Evolutionary conservation across 169 alveolate genomes (phyloP).

Genomic region (Plasmodium billcollinsi): DNA sequence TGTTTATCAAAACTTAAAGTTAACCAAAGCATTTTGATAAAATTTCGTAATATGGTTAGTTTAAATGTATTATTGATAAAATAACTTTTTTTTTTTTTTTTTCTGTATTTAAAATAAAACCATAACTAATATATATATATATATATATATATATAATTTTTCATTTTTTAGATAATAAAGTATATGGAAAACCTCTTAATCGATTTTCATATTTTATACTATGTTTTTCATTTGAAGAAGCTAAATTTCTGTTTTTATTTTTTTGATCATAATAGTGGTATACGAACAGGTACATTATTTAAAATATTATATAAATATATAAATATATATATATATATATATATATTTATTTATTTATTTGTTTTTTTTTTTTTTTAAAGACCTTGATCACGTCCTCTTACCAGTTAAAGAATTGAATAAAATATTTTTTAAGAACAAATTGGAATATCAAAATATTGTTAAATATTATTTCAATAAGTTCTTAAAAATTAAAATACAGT

Average conservation of each 20-base stretch:
- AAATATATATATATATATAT: not conserved
- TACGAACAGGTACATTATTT: slow-evolving; percentile 17
- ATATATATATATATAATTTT: not conserved
- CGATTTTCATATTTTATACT: slow-evolving; percentile 52
- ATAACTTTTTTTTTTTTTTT: not conserved
- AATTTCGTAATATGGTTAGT: slow-evolving; percentile 25
- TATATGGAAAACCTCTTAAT: slow-evolving; percentile 35
- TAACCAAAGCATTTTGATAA: slow-evolving; percentile 5
- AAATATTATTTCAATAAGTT: slow-evolving; percentile 5
- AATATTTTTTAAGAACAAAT: not conserved
- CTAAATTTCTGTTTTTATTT: slow-evolving; percentile 13
- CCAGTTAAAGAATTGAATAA: not conserved
- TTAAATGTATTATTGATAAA: not conserved
- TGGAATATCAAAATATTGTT: slow-evolving; percentile 7
- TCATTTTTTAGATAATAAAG: slow-evolving; percentile 19
- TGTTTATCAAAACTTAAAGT: slow-evolving; percentile 36
- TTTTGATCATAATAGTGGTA: slow-evolving; percentile 4
- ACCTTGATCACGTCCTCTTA: too few relatives aligned
- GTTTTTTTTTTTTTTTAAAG: too few relatives aligned
- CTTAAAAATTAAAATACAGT: not conserved
- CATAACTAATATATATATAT: not conserved
- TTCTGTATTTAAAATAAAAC: not conserved
- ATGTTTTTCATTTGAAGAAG: slow-evolving; percentile 8
- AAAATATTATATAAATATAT: not conserved
- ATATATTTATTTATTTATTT: not conserved